These are phyloP conservation scores for Cladophialophora yegresii DNA, from an alignment of 2,329 filamentous ascomycete species.

Conservation along the genomic window DNA sequence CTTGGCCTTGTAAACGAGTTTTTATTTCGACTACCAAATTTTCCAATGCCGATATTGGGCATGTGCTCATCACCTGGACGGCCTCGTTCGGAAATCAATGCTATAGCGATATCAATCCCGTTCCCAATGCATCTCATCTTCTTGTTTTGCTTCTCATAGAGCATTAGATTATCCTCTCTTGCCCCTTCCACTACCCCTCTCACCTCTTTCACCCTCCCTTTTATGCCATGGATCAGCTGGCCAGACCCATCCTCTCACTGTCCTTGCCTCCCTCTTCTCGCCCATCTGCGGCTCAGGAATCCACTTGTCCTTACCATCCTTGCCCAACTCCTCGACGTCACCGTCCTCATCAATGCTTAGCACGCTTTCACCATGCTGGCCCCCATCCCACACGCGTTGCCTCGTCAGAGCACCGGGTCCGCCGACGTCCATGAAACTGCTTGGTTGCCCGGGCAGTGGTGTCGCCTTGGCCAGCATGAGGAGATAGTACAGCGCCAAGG, in stretches of 20 bases:
- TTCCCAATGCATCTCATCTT: constrained; percentile 4
- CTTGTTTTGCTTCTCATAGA: background rate
- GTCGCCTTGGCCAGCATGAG: constrained; percentile 66
- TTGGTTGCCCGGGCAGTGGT: constrained; percentile 58
- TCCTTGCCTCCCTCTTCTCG: constrained; percentile 63
- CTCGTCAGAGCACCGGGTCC: constrained; percentile 60
- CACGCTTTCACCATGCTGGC: constrained; percentile 19
- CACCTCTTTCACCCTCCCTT: constrained; percentile 51
- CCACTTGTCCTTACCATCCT: constrained; percentile 60
- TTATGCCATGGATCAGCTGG: constrained; percentile 63
- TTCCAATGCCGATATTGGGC: constrained; percentile 14
- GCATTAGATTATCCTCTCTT: constrained; percentile 20
- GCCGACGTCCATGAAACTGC: constrained; percentile 63
- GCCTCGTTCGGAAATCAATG: constrained; percentile 15
- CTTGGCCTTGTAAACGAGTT: background rate
- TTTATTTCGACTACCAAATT: constrained; percentile 7
- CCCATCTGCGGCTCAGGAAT: constrained; percentile 61
- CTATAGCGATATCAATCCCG: background rate
- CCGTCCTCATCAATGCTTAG: constrained; percentile 31
- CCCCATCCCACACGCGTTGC: constrained; percentile 51
- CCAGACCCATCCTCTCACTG: constrained; percentile 63
- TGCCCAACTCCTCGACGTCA: constrained; percentile 34
- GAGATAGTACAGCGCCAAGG: constrained; percentile 63
- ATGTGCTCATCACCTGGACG: constrained; percentile 33
- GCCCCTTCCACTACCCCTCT: constrained; percentile 26